Conservation (phyloP, 768 basidiomycete species). For the Kwoniella sp. region DNA sequence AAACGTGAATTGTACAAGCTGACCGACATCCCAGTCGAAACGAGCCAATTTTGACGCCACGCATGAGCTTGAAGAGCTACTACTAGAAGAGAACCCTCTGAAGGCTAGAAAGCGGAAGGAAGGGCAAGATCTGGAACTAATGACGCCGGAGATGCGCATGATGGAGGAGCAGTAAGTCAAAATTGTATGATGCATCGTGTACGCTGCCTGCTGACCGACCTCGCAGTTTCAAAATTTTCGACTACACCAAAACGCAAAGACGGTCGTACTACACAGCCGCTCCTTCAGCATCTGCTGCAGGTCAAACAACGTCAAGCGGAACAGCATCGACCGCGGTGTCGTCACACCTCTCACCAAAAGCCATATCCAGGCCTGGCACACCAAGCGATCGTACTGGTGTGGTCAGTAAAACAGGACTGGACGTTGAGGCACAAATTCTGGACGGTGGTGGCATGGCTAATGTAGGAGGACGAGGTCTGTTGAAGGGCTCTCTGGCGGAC, state of each 20-base stretch:
- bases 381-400: constrained; percentile 50
- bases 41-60: constrained; percentile 99
- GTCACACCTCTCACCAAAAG: constrained; percentile 16
- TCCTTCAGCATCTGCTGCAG: constrained; percentile 12
- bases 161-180: constrained; percentile 92
- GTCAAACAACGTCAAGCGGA: constrained; percentile 34
- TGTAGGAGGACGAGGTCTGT: constrained; percentile 39
- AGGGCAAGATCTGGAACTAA: constrained; percentile 79
- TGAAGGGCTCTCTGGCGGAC: constrained; percentile 16
- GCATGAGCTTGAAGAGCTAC: constrained; percentile 92
- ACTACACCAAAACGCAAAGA: constrained; percentile 87
- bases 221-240: constrained; percentile 81
- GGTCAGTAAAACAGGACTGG: constrained; percentile 46
- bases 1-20: constrained; percentile 4
- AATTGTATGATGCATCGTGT: background rate
- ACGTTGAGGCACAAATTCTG: constrained; percentile 55
- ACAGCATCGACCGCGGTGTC: constrained; percentile 39
- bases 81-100: constrained; percentile 94
- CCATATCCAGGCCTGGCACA: constrained; percentile 38
- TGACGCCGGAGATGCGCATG: constrained; percentile 89
- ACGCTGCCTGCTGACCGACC: constrained; percentile 11
- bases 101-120: constrained; percentile 91
- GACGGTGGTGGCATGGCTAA: constrained; percentile 56
- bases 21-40: constrained; percentile 68
- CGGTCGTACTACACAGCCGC: constrained; percentile 86